phyloP scores from a whole-genome alignment of 805 yeast species.

The Saccharomycopsis oosterbeekiorum region DNA sequence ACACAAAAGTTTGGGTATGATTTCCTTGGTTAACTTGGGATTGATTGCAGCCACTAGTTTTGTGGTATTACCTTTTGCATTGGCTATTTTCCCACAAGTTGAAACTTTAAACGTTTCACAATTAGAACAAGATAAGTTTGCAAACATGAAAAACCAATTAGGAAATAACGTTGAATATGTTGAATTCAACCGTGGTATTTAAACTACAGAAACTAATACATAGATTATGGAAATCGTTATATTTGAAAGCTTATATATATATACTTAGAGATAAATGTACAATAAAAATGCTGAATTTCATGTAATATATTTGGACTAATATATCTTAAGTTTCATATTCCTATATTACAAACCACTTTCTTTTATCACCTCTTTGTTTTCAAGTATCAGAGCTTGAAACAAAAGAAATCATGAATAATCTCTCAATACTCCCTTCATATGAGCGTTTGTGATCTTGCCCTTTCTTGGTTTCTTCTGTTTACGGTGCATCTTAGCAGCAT shows the following conservation, averaged over 20 bases:
- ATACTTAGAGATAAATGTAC: no score
- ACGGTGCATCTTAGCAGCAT: conserved; percentile 45
- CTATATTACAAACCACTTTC: background rate
- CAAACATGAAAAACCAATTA: conserved; percentile 45
- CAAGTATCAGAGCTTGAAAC: background rate
- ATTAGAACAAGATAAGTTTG: conserved; percentile 54
- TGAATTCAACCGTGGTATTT: conserved; percentile 91
- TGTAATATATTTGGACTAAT: background rate
- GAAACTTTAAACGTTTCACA: conserved; percentile 46
- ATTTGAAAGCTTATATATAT: no score
- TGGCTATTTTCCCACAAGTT: conserved; percentile 92
- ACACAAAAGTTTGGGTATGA: conserved; percentile 55
- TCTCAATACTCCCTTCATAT: conserved; percentile 89
- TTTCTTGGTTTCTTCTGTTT: conserved; percentile 88
- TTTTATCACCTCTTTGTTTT: background rate
- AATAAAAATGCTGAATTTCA: background rate
- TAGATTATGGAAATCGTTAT: no score
- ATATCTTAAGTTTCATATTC: background rate
- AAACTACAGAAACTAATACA: conserved; percentile 16
- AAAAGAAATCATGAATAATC: conserved; percentile 41
- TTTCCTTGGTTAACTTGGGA: conserved; percentile 72
- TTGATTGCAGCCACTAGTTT: conserved; percentile 79
- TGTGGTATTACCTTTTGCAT: conserved; percentile 84
- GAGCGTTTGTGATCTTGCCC: conserved; percentile 92
- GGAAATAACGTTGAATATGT: conserved; percentile 53